A percentile compares a stretch with the other conserved stretches of the same genome.
Evolutionary conservation across 2,329 filamentous ascomycete genomes (phyloP).

Genomic region (Neofusicoccum sp.): DNA sequence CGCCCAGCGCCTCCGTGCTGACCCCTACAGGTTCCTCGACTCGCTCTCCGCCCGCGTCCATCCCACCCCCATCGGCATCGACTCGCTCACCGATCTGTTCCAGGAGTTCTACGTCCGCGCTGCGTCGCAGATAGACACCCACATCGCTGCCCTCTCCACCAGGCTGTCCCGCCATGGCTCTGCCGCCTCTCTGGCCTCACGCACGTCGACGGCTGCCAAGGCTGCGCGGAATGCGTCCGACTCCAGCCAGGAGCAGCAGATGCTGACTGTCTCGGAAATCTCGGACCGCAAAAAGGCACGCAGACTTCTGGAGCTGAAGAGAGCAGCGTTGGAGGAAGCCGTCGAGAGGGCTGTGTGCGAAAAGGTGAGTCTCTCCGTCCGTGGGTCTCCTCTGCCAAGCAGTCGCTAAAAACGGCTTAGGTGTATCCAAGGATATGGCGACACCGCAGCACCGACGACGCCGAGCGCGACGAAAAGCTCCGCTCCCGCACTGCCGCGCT

Average conservation of each 20-base stretch:
- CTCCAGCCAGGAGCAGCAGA: constrained; percentile 66
- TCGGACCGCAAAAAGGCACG: constrained; percentile 77
- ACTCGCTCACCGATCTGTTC: constrained; percentile 81
- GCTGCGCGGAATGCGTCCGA: constrained; percentile 32
- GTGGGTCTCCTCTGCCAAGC: constrained; percentile 36
- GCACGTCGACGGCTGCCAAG: constrained; percentile 57
- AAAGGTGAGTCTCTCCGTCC: constrained; percentile 46
- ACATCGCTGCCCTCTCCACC: constrained; percentile 78
- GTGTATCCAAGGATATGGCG: constrained; percentile 84
- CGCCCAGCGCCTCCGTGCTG: not conserved
- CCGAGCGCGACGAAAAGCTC: constrained; percentile 91
- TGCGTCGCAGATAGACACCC: constrained; percentile 80
- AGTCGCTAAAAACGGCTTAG: constrained; percentile 3
- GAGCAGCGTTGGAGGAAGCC: constrained; percentile 79
- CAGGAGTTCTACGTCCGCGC: constrained; percentile 91
- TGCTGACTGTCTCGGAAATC: constrained; percentile 88
- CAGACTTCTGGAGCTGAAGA: constrained; percentile 76
- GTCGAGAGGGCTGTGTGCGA: constrained; percentile 87
- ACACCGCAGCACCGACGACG: constrained; percentile 88
- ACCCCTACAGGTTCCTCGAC: constrained; percentile 74
- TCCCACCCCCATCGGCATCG: constrained; percentile 78
- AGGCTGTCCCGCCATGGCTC: constrained; percentile 71
- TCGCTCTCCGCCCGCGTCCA: constrained; percentile 87
- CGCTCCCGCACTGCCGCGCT: constrained; percentile 92
- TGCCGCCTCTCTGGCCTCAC: constrained; percentile 45